These are phyloP conservation scores for Annulohypoxylon maeteangense DNA, from an alignment of 495 filamentous ascomycete species.

Conservation along the genomic window DNA sequence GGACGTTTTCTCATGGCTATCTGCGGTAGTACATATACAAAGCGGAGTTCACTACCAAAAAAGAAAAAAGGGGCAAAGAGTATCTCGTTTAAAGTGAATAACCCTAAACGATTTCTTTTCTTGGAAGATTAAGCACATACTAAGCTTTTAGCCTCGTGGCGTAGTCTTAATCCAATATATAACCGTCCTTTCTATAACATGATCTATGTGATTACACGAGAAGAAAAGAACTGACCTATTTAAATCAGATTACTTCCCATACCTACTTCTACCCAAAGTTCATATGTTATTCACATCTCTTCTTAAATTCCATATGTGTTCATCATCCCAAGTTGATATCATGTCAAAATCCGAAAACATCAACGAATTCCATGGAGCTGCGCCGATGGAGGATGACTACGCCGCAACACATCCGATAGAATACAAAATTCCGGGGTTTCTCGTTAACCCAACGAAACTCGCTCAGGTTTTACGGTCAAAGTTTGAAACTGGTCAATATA, in stretches of 20 bases:
- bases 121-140: too few relatives aligned
- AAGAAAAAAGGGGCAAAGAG: too few relatives aligned
- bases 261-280: not conserved
- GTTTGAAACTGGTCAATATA: conserved; percentile 19
- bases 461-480: not conserved
- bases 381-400: not conserved
- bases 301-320: not conserved
- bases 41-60: too few relatives aligned
- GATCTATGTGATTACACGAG: not conserved
- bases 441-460: conserved; percentile 19
- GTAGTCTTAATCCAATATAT: not conserved
- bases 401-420: not conserved
- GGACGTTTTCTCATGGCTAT: too few relatives aligned
- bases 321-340: not conserved
- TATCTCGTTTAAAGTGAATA: too few relatives aligned
- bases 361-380: not conserved
- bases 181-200: too few relatives aligned
- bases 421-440: conserved; percentile 25
- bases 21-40: too few relatives aligned
- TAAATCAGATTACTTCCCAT: not conserved
- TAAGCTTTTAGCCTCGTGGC: too few relatives aligned
- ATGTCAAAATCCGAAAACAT: not conserved
- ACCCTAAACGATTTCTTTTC: too few relatives aligned
- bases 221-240: not conserved
- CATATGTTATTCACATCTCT: not conserved